Conservation (phyloP, 2,329 filamentous ascomycete genomes). For the Graphilbum sp. region DNA sequence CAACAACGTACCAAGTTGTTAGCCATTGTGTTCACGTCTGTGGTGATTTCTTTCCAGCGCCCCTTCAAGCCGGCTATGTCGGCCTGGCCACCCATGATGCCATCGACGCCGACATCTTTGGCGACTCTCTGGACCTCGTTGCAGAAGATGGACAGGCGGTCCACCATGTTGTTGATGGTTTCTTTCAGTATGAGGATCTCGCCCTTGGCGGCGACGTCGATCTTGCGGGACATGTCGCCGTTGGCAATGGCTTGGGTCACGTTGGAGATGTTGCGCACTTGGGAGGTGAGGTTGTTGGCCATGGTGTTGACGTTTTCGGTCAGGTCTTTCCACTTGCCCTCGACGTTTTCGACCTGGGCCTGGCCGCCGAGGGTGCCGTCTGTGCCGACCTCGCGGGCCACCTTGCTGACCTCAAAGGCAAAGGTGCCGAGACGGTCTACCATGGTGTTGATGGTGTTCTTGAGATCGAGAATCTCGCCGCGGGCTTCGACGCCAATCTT, state of each 20-base stretch:
- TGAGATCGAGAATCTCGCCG: slow-evolving; percentile 87
- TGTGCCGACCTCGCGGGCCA: slow-evolving; percentile 89
- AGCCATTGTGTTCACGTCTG: slow-evolving; percentile 89
- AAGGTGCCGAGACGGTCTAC: slow-evolving; percentile 93
- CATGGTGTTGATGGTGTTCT: slow-evolving; percentile 98
- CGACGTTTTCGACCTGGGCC: slow-evolving; percentile 83
- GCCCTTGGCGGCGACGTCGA: slow-evolving; percentile 86
- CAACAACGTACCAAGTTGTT: slow-evolving; percentile 37
- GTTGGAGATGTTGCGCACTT: slow-evolving; percentile 82
- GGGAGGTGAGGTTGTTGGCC: slow-evolving; percentile 50
- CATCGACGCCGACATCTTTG: slow-evolving; percentile 91
- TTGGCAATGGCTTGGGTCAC: slow-evolving; percentile 92
- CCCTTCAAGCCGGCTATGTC: slow-evolving; percentile 86
- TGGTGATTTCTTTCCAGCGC: slow-evolving; percentile 96
- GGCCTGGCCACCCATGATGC: slow-evolving; percentile 95
- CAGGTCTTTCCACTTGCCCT: slow-evolving; percentile 96
- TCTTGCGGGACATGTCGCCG: slow-evolving; percentile 90
- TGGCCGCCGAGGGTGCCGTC: slow-evolving; percentile 90
- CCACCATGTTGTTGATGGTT: slow-evolving; percentile 98
- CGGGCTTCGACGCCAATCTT: slow-evolving; percentile 91
- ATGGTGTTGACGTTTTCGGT: slow-evolving; percentile 79
- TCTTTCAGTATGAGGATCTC: slow-evolving; percentile 89
- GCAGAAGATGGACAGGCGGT: slow-evolving; percentile 85
- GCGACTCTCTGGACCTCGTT: slow-evolving; percentile 91
- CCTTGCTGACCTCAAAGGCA: slow-evolving; percentile 88